Base-by-base conservation (phyloP, 257 asterid genomes). In the Solanum acaule region DNA sequence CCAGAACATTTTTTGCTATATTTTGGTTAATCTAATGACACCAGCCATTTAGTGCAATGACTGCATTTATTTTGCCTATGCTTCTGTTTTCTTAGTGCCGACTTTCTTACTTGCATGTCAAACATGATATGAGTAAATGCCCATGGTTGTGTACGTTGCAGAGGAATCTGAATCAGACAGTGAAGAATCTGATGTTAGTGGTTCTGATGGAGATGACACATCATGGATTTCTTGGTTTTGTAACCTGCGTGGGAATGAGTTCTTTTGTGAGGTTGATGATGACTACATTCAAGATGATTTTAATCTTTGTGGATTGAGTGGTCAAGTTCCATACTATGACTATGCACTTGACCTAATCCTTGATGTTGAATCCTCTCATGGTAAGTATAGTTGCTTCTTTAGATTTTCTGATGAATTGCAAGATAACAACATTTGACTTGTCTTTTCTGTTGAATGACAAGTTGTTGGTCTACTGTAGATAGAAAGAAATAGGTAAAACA, bases 211-310 rank as follows among this genome's bases (percentile, higher is more conserved):
- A 90, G 98, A 97, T 56, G 98, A 97, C 88, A 94, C 98, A 77
- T 97, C 98, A 15, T 97, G 99, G 99, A 96, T 97, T 90, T 94
- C 99, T 42, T 97, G 99, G 99, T 97, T 96, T 92, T 97, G 99
- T 94, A 97, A 97, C 91, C 91, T 96, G 93, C 93, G 99, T 23
- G 99, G 99, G 85, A 97, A 97, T 23, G 98, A 97, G 91, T 96
- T 97, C 91, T 97, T 97, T 87, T 97, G 98, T 84, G 98, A 97
- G 89, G 98, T 96, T 87, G 99, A 97, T 88, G 99, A 97, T 83
- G 98, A 96, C 87, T 97, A 97, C 89, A 97, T 97, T 90, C 98
- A 97, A 90, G 99, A 97, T 83, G 99, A 97, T 88, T 97, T 97
- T 82, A 97, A 97, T 90, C 96, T 97, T 3, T 97, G 98, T 85